Conservation (phyloP, 2,329 filamentous ascomycete genomes). For the Epichloe sylvatica region DNA sequence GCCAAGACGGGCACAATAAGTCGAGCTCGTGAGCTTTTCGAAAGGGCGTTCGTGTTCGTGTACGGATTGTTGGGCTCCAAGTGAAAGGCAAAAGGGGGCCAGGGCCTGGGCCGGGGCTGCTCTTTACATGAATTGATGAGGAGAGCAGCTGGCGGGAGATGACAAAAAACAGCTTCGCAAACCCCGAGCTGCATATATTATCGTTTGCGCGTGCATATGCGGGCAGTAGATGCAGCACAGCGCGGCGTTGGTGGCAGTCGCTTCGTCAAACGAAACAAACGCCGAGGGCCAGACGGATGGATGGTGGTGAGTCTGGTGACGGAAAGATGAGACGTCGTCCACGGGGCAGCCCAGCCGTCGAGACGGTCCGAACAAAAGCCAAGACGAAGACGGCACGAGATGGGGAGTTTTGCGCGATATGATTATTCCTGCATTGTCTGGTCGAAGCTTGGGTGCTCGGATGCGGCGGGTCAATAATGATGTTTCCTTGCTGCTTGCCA, state of each 20-base stretch:
- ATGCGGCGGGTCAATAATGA: too few relatives aligned
- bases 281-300: not conserved
- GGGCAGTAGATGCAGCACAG: not conserved
- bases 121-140: not conserved
- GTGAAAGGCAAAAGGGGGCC: not conserved
- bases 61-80: not conserved
- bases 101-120: not conserved
- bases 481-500: not conserved
- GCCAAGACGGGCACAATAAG: not conserved
- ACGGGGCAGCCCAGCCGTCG: not conserved
- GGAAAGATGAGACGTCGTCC: too few relatives aligned
- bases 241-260: not conserved
- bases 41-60: not conserved
- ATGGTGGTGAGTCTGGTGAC: not conserved
- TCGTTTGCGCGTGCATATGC: not conserved
- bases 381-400: not conserved
- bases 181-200: not conserved
- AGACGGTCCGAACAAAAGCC: not conserved
- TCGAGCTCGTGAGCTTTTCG: not conserved
- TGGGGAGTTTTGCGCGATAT: not conserved
- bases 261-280: not conserved
- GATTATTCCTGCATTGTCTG: not conserved
- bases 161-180: not conserved
- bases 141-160: not conserved
- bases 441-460: not conserved